These are phyloP conservation scores for Penicillium coprophilum DNA, from an alignment of 495 filamentous ascomycete species.

Conservation along the genomic window DNA sequence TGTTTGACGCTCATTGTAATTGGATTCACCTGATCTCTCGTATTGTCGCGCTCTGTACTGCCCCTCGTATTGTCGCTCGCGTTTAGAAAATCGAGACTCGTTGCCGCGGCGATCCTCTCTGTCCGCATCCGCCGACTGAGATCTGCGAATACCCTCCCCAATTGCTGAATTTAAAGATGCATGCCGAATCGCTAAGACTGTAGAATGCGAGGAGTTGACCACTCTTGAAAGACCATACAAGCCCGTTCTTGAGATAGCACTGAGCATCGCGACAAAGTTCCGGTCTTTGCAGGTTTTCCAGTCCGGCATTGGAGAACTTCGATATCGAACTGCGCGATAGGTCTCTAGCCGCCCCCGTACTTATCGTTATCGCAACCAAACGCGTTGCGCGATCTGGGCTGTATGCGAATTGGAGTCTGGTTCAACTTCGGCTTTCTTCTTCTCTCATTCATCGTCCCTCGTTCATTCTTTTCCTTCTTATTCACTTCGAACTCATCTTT, in stretches of 20 bases:
- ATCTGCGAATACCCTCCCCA: constrained; percentile 50
- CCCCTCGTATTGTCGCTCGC: constrained; percentile 1
- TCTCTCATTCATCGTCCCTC: neutral
- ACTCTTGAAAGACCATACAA: neutral
- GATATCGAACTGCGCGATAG: neutral
- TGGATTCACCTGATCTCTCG: neutral
- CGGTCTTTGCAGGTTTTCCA: neutral
- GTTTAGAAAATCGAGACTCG: neutral
- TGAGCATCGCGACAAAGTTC: constrained; percentile 10
- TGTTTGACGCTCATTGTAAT: neutral
- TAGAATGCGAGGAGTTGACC: neutral
- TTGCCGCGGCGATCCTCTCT: constrained; percentile 13
- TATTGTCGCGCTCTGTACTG: constrained; percentile 8
- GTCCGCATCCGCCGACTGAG: constrained; percentile 22
- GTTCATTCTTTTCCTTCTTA: neutral
- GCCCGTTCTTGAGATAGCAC: constrained; percentile 4
- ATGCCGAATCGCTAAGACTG: constrained; percentile 28
- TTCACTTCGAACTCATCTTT: neutral
- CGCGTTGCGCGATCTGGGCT: neutral
- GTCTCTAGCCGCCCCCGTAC: neutral
- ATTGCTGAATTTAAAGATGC: constrained; percentile 59
- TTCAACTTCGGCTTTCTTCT: neutral
- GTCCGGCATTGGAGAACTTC: neutral
- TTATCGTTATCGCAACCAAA: constrained; percentile 11
- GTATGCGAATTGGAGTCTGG: neutral